These are phyloP conservation scores for Strombidium stylifer DNA, from an alignment of 73 alveolate species.

Conservation along the genomic window DNA sequence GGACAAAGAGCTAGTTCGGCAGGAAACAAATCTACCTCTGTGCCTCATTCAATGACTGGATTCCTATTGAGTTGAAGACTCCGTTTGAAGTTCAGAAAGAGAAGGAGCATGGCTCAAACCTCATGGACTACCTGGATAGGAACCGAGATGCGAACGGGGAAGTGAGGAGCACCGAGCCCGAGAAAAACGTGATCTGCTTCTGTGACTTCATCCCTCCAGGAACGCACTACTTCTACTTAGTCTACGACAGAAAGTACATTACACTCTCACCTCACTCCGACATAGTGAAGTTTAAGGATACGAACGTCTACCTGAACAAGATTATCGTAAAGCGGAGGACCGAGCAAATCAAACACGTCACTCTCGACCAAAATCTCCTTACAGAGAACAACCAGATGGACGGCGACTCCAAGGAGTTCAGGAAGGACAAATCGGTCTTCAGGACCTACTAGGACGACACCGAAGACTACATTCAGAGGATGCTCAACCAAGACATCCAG, in stretches of 20 bases:
- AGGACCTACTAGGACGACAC: slow-evolving; percentile 48
- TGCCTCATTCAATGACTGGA: too few species aligned
- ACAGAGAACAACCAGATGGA: background rate
- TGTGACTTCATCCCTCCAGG: slow-evolving; percentile 56
- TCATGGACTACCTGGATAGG: too few species aligned
- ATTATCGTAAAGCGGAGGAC: slow-evolving; percentile 9
- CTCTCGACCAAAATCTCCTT: too few species aligned
- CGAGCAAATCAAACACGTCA: slow-evolving; percentile 23
- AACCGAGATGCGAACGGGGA: too few species aligned
- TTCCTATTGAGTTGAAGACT: too few species aligned
- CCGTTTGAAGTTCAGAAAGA: too few species aligned
- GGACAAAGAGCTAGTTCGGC: too few species aligned
- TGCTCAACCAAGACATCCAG: slow-evolving; percentile 57
- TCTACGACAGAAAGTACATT: background rate
- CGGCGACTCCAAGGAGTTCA: background rate
- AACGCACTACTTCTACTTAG: slow-evolving; percentile 54
- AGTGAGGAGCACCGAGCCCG: too few species aligned
- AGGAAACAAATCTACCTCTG: too few species aligned
- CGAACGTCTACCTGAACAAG: slow-evolving; percentile 42
- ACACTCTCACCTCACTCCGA: slow-evolving; percentile 17
- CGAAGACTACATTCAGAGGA: slow-evolving; percentile 38
- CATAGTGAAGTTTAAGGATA: slow-evolving; percentile 28
- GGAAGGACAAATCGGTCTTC: slow-evolving; percentile 43
- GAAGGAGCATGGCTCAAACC: too few species aligned
- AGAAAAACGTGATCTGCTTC: too few species aligned